These are phyloP conservation scores for Lenwebbia sp. DNA, from an alignment of 345 rosid genomes.

Conservation along the genomic window DNA sequence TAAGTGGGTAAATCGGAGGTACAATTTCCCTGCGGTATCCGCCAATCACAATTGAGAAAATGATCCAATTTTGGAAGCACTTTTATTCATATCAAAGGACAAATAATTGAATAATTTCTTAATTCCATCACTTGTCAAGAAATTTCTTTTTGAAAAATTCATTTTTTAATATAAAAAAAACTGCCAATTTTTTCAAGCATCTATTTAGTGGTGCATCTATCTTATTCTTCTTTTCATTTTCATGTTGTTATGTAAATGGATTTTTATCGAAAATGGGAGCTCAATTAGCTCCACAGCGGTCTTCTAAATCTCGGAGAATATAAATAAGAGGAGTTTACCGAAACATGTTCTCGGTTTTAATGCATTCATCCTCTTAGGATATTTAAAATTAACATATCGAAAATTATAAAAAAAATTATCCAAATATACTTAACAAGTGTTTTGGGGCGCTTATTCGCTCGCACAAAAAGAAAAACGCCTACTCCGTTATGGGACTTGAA, in stretches of 20 bases:
- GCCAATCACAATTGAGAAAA: neutral
- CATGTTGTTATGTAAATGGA: neutral
- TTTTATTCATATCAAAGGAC: neutral
- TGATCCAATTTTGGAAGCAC: accelerated
- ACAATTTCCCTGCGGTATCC: neutral
- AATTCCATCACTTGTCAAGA: neutral
- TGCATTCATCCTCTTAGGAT: too few relatives aligned
- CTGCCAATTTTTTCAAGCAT: too few relatives aligned
- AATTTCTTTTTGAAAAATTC: too few relatives aligned
- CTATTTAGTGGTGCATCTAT: too few relatives aligned
- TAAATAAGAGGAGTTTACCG: neutral
- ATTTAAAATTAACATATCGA: neutral
- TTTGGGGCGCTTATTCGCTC: too few relatives aligned
- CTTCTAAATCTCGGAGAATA: neutral
- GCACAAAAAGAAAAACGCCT: neutral
- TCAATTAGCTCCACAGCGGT: accelerated
- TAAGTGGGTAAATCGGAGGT: neutral
- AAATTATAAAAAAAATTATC: neutral
- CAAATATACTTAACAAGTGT: neutral
- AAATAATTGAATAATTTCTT: neutral
- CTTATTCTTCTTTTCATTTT: neutral
- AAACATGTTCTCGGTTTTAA: neutral
- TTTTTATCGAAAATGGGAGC: neutral
- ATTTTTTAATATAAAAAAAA: too few relatives aligned
- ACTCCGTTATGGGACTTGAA: neutral